Conservation (phyloP, 257 asterid genomes). For the Plantago ovata region DNA sequence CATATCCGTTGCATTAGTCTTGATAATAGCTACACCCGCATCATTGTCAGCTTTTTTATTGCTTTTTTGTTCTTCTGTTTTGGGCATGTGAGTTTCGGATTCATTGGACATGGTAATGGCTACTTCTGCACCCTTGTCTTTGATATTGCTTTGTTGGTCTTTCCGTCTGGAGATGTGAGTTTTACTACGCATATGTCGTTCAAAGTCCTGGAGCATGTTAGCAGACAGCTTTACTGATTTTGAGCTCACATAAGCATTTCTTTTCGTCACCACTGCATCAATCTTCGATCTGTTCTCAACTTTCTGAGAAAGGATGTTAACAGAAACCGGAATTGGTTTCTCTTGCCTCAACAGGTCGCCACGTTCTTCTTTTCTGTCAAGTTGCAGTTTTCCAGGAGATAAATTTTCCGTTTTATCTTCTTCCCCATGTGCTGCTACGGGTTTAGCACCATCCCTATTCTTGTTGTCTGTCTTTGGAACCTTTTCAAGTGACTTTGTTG, state of each 20-base stretch:
- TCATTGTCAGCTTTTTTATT: constrained; percentile 23
- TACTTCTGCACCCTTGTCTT: constrained; percentile 23
- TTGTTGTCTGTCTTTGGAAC: constrained; percentile 23
- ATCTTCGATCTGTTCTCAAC: constrained; percentile 39
- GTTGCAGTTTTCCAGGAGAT: constrained; percentile 21
- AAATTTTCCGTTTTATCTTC: constrained; percentile 21
- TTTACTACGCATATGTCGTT: constrained; percentile 37
- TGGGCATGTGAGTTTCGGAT: constrained; percentile 21
- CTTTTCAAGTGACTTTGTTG: constrained; percentile 26
- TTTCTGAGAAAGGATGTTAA: constrained; percentile 28
- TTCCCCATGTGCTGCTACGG: constrained; percentile 17
- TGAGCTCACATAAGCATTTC: constrained; percentile 24
- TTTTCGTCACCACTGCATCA: constrained; percentile 35
- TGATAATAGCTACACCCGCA: constrained; percentile 20
- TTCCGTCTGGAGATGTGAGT: constrained; percentile 20
- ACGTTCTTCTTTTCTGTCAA: constrained; percentile 13
- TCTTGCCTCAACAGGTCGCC: constrained; percentile 16
- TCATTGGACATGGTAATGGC: constrained; percentile 16
- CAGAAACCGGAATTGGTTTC: constrained; percentile 27
- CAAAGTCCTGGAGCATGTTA: constrained; percentile 34
- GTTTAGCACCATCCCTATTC: constrained; percentile 21
- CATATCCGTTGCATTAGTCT: constrained; percentile 20
- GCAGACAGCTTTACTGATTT: constrained; percentile 31
- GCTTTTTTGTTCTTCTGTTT: constrained; percentile 27
- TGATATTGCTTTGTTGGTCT: constrained; percentile 28